phyloP scores from a whole-genome alignment of 2,329 filamentous ascomycete species.

The Fusarium sp. region DNA sequence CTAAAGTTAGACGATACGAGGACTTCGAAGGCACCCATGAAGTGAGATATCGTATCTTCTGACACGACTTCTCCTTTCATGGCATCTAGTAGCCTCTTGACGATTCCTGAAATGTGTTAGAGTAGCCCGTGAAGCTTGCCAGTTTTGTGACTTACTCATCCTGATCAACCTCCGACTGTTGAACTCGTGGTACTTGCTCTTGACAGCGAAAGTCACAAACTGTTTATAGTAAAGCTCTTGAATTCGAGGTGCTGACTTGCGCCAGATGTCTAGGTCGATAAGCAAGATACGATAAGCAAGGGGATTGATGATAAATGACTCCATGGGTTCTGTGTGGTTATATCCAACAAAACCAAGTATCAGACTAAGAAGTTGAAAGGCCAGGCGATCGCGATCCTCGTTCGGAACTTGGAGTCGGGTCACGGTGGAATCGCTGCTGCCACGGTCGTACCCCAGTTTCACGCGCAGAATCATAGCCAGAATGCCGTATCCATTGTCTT shows the following conservation, averaged over 20 bases:
- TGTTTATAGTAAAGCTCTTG: slow-evolving; percentile 95
- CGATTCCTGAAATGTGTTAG: slow-evolving; percentile 74
- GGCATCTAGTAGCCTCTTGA: slow-evolving; percentile 90
- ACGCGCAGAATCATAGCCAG: slow-evolving; percentile 86
- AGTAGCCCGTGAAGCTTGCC: not conserved
- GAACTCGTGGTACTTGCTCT: slow-evolving; percentile 92
- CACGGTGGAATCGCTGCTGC: slow-evolving; percentile 51
- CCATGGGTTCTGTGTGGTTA: slow-evolving; percentile 81
- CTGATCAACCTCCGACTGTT: slow-evolving; percentile 88
- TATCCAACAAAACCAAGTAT: slow-evolving; percentile 92
- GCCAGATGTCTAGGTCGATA: slow-evolving; percentile 95
- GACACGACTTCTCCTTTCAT: slow-evolving; percentile 88
- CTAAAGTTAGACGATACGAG: slow-evolving; percentile 86
- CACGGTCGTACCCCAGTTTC: slow-evolving; percentile 75
- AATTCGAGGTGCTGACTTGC: slow-evolving; percentile 80
- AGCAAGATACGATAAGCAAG: slow-evolving; percentile 93
- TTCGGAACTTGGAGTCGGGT: slow-evolving; percentile 63
- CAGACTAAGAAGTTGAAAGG: slow-evolving; percentile 78
- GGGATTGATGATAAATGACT: slow-evolving; percentile 96
- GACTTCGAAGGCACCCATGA: slow-evolving; percentile 83
- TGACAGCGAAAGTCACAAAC: slow-evolving; percentile 88
- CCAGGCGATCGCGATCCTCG: slow-evolving; percentile 69
- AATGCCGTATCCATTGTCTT: slow-evolving; percentile 93
- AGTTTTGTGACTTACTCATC: slow-evolving; percentile 78
- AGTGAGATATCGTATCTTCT: slow-evolving; percentile 79